These are phyloP conservation scores for Euphrasia arctica DNA, from an alignment of 305 asterid species.

Conservation along the genomic window DNA sequence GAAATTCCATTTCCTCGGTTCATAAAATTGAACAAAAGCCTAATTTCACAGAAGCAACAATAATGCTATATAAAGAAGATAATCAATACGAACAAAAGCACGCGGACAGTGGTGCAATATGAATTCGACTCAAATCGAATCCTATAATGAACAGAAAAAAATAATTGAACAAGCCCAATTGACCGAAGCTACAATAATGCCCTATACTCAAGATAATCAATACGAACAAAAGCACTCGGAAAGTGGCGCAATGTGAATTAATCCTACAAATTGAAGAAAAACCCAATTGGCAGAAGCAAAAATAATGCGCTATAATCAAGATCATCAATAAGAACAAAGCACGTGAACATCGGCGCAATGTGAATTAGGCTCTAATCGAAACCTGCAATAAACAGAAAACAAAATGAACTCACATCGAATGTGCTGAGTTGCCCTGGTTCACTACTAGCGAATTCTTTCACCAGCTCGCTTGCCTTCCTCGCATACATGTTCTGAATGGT, in stretches of 20 bases:
- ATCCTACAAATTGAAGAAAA: conserved; percentile 1
- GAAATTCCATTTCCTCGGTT: too few species aligned
- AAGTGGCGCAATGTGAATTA: too few species aligned
- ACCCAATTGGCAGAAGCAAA: background rate
- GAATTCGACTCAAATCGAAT: background rate
- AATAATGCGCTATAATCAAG: background rate
- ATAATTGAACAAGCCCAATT: too few species aligned
- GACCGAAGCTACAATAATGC: background rate
- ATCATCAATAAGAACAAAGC: background rate
- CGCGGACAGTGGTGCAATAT: too few species aligned
- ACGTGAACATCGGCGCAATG: background rate
- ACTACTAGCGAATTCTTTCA: conserved; percentile 59
- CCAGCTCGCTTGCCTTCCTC: conserved; percentile 65
- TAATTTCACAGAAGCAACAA: too few species aligned
- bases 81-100: too few species aligned
- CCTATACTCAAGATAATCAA: background rate
- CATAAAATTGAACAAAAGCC: too few species aligned
- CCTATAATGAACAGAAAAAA: too few species aligned
- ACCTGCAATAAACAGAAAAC: background rate
- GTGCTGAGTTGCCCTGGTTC: conserved; percentile 79
- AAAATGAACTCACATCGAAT: conserved; percentile 50
- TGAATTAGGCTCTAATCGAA: background rate
- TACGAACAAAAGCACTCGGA: too few species aligned
- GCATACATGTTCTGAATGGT: conserved; percentile 47
- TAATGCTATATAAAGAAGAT: too few species aligned